These are phyloP conservation scores for Alternaria sp. DNA, from an alignment of 2,329 filamentous ascomycete species.

Conservation along the genomic window DNA sequence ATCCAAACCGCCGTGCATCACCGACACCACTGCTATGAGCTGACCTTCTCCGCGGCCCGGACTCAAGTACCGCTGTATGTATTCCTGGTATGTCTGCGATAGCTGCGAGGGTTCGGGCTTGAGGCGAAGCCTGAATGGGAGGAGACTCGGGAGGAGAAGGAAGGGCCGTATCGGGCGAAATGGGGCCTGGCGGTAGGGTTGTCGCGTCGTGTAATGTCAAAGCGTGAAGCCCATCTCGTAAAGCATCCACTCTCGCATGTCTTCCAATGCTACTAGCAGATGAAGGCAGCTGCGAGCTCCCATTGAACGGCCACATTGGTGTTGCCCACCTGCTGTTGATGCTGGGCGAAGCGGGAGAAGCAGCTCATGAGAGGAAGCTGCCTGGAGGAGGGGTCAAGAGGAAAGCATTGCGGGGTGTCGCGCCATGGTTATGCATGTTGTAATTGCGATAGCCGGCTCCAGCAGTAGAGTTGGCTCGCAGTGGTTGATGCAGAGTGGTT, in stretches of 20 bases:
- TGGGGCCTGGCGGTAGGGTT: not conserved
- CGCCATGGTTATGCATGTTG: not conserved
- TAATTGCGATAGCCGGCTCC: not conserved
- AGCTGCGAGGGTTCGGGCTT: not conserved
- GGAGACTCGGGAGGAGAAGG: not conserved
- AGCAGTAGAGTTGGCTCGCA: not conserved
- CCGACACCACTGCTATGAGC: not conserved
- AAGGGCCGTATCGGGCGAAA: not conserved
- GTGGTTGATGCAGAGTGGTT: slow-evolving; percentile 6
- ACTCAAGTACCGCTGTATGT: not conserved
- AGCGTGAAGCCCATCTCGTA: not conserved
- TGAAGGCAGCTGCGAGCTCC: not conserved
- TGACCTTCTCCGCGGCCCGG: not conserved
- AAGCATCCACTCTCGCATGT: not conserved
- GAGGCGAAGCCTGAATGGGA: not conserved
- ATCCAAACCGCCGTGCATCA: not conserved
- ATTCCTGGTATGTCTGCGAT: not conserved
- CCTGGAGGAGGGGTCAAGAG: not conserved
- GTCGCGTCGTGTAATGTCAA: not conserved
- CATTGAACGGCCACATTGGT: not conserved
- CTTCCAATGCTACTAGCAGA: not conserved
- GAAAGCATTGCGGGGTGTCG: not conserved
- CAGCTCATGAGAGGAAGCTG: not conserved
- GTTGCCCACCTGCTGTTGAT: not conserved
- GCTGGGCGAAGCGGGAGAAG: not conserved